phyloP scores from a whole-genome alignment of 129 eudicot genomes.

The Helianthus tuberosus region DNA sequence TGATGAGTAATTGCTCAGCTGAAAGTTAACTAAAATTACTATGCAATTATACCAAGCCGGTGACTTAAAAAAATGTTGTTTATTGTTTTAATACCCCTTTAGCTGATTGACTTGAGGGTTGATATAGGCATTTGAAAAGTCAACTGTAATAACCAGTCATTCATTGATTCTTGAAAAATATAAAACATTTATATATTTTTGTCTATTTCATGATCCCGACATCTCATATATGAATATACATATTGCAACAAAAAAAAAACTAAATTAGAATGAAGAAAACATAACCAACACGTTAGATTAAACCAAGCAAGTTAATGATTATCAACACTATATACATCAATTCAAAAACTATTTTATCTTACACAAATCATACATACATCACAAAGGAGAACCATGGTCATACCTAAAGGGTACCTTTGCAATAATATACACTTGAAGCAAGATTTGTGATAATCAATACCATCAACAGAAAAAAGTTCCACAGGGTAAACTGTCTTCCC shows the following conservation, averaged over 20 bases:
- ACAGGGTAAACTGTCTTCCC: conserved; percentile 94
- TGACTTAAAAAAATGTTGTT: neutral
- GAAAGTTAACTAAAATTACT: conserved; percentile 36
- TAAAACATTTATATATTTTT: neutral
- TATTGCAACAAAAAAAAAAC: conserved; percentile 14
- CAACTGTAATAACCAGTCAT: conserved; percentile 3
- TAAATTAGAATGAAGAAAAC: conserved; percentile 5
- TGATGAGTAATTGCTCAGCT: conserved; percentile 92
- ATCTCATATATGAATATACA: conserved; percentile 10
- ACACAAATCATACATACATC: conserved; percentile 1
- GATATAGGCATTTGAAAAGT: conserved; percentile 7
- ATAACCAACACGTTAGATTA: conserved; percentile 31
- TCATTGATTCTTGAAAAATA: conserved; percentile 10
- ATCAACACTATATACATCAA: conserved; percentile 10
- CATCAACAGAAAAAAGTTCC: conserved; percentile 95
- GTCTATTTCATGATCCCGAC: conserved; percentile 13
- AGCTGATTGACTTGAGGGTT: conserved; percentile 15
- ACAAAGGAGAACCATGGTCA: neutral
- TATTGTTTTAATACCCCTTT: neutral
- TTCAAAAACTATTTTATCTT: conserved; percentile 7
- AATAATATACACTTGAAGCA: conserved; percentile 91
- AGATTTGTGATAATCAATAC: conserved; percentile 82
- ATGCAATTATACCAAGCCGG: neutral
- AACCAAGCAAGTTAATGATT: neutral
- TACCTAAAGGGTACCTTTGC: conserved; percentile 94